Conservation (phyloP, 768 basidiomycete species). For the Lentinula raphanica region DNA sequence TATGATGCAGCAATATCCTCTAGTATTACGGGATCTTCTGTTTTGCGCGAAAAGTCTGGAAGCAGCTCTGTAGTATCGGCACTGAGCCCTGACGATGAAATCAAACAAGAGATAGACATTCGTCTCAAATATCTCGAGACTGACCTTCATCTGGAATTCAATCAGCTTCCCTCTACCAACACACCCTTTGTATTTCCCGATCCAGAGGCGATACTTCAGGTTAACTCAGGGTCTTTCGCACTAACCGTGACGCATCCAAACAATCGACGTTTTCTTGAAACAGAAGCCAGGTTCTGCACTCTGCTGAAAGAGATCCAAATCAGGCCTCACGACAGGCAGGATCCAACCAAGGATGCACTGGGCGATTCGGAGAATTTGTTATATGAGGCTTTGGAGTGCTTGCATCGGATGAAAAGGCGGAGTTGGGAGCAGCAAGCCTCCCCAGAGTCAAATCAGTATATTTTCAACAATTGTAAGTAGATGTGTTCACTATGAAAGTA, state of each 20-base stretch:
- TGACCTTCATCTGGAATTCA: no score
- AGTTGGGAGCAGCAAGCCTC: background rate
- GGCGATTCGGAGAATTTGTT: background rate
- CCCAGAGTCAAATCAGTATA: background rate
- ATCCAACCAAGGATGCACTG: no score
- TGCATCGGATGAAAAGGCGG: background rate
- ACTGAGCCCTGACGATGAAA: no score
- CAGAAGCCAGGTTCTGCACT: background rate
- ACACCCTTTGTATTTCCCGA: background rate
- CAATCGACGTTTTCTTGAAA: background rate
- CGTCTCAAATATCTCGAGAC: no score
- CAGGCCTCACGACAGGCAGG: background rate
- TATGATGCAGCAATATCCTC: no score
- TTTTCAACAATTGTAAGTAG: background rate
- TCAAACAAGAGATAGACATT: no score
- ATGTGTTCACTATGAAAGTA: no score
- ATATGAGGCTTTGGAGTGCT: background rate
- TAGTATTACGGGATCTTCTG: no score
- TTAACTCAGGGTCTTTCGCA: background rate
- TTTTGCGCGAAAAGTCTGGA: no score
- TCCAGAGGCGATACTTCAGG: background rate
- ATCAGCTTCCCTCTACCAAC: background rate
- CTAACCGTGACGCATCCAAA: background rate
- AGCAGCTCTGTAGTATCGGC: no score
- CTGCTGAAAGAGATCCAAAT: background rate